phyloP scores from a whole-genome alignment of 805 yeast species.

The Metschnikowia similis region DNA sequence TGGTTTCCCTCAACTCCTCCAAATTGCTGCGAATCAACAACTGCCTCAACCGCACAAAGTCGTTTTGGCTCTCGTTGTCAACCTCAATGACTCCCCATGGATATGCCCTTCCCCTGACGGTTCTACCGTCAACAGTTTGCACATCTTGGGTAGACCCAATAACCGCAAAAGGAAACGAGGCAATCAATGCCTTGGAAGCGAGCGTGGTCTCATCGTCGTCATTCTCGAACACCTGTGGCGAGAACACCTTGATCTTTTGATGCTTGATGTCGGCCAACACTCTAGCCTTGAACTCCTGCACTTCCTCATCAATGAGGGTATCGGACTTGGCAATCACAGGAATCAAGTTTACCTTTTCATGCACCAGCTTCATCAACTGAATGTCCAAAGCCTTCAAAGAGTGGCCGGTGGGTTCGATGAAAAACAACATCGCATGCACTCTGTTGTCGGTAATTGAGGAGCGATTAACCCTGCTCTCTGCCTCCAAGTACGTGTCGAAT shows the following conservation, averaged over 20 bases:
- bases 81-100: slow-evolving; percentile 98
- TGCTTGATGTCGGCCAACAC: slow-evolving; percentile 70
- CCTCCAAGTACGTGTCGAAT: slow-evolving; percentile 84
- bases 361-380: slow-evolving; percentile 80
- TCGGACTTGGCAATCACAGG: slow-evolving; percentile 96
- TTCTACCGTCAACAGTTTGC: slow-evolving; percentile 67
- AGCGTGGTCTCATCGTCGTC: slow-evolving; percentile 81
- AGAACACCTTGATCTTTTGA: slow-evolving; percentile 69
- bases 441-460: slow-evolving; percentile 70
- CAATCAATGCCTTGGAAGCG: slow-evolving; percentile 62
- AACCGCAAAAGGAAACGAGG: slow-evolving; percentile 85
- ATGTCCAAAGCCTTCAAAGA: slow-evolving; percentile 84
- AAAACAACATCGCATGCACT: slow-evolving; percentile 88
- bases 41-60: slow-evolving; percentile 84
- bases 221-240: slow-evolving; percentile 71
- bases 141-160: slow-evolving; percentile 82
- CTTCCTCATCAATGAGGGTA: slow-evolving; percentile 85
- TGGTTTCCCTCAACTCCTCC: slow-evolving; percentile 89
- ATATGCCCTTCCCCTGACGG: slow-evolving; percentile 85
- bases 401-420: slow-evolving; percentile 97
- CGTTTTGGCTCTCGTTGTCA: slow-evolving; percentile 91
- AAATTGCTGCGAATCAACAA: slow-evolving; percentile 82
- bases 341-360: slow-evolving; percentile 86
- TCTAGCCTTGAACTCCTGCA: slow-evolving; percentile 66
- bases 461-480: slow-evolving; percentile 80